These are phyloP conservation scores for Epichloe sibirici DNA, from an alignment of 2,329 filamentous ascomycete species.

Conservation along the genomic window DNA sequence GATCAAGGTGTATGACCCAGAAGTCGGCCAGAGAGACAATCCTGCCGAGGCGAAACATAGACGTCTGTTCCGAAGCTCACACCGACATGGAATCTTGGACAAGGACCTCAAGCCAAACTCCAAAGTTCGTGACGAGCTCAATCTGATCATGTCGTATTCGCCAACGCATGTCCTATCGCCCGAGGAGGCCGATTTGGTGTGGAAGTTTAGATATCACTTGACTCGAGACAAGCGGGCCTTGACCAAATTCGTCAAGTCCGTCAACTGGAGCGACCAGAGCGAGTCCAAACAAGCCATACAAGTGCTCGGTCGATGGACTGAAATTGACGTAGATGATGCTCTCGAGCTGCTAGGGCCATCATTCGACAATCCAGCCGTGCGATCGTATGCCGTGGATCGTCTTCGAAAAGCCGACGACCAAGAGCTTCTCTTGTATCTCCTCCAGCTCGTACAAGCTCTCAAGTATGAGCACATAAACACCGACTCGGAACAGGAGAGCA, in stretches of 20 bases:
- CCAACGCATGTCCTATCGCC: conserved; percentile 79
- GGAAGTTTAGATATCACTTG: conserved; percentile 94
- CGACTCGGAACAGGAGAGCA: conserved; percentile 41
- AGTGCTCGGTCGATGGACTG: conserved; percentile 83
- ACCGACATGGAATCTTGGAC: conserved; percentile 84
- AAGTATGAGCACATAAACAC: conserved; percentile 77
- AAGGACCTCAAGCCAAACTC: conserved; percentile 93
- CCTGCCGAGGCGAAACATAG: conserved; percentile 93
- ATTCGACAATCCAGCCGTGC: conserved; percentile 77
- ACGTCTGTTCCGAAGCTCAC: conserved; percentile 77
- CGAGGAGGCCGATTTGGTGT: conserved; percentile 91
- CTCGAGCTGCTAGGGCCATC: conserved; percentile 86
- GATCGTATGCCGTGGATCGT: conserved; percentile 86
- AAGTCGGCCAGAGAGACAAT: conserved; percentile 80
- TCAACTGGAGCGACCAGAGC: conserved; percentile 78
- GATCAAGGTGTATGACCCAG: conserved; percentile 84
- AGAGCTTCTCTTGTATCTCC: conserved; percentile 77
- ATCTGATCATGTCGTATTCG: conserved; percentile 81
- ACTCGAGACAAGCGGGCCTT: conserved; percentile 84
- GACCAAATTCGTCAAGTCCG: conserved; percentile 96
- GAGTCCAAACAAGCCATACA: conserved; percentile 85
- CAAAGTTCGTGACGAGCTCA: conserved; percentile 87
- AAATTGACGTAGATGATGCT: conserved; percentile 94
- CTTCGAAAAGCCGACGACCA: conserved; percentile 86
- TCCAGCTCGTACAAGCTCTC: conserved; percentile 90